These are phyloP conservation scores for Tuber indicum DNA, from an alignment of 495 filamentous ascomycete genomes.

Conservation along the genomic window DNA sequence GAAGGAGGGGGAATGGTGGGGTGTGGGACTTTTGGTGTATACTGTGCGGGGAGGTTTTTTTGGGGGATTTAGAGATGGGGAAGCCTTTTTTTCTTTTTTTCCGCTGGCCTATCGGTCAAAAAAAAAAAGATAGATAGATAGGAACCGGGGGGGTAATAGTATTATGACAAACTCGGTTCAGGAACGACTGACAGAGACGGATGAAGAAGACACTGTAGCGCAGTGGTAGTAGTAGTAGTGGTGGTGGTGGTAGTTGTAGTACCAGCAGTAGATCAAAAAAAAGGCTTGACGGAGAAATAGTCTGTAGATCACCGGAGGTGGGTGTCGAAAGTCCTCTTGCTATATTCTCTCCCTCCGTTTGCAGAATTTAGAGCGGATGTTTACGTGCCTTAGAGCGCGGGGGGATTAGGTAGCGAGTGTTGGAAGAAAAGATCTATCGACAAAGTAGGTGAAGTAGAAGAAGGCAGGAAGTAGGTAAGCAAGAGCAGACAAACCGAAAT, in stretches of 20 bases:
- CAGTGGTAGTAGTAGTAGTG: not conserved
- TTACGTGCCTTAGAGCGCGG: not conserved
- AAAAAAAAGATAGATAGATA: not conserved
- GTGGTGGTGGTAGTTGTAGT: not conserved
- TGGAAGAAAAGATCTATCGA: not conserved
- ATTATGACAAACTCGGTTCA: not conserved
- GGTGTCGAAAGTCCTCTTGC: not conserved
- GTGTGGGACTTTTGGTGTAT: slow-evolving; percentile 1
- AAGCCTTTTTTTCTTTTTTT: not conserved
- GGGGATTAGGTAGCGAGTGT: not conserved
- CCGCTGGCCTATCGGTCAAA: not conserved
- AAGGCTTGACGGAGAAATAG: not conserved
- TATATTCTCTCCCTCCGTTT: not conserved
- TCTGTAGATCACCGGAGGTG: not conserved
- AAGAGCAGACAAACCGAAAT: not conserved
- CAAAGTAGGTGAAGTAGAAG: not conserved
- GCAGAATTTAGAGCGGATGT: not conserved
- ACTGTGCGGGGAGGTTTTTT: not conserved
- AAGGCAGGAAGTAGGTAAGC: not conserved
- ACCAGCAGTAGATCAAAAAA: not conserved
- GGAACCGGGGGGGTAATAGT: not conserved
- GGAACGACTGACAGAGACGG: not conserved
- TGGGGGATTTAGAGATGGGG: not conserved
- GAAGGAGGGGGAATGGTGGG: slow-evolving; percentile 2
- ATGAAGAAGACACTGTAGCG: not conserved